phyloP scores from a whole-genome alignment of 805 yeast species.

The Teunomyces tritomae region DNA sequence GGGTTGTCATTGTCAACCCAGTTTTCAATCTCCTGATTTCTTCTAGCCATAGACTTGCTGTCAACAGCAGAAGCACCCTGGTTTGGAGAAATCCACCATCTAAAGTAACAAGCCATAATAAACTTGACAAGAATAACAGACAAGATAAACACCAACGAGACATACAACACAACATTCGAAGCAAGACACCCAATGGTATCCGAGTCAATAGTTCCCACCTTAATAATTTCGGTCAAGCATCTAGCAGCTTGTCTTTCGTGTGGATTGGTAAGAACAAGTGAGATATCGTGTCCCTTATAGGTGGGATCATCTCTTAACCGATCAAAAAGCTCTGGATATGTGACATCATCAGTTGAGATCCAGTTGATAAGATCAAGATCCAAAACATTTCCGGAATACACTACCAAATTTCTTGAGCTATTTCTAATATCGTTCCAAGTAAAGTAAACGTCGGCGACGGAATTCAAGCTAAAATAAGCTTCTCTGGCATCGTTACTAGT shows the following conservation, averaged over 20 bases:
- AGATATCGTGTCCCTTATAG: constrained; percentile 77
- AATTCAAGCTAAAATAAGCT: constrained; percentile 58
- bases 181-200: constrained; percentile 94
- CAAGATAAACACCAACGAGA: constrained; percentile 80
- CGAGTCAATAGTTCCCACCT: constrained; percentile 86
- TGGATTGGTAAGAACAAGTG: constrained; percentile 63
- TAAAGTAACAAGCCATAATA: constrained; percentile 81
- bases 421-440: constrained; percentile 85
- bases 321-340: constrained; percentile 72
- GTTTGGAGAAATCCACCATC: constrained; percentile 65
- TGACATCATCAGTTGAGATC: constrained; percentile 66
- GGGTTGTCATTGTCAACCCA: constrained; percentile 68
- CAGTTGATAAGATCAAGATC: constrained; percentile 77
- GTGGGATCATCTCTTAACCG: constrained; percentile 51
- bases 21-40: constrained; percentile 69
- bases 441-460: constrained; percentile 74
- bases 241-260: constrained; percentile 71
- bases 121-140: constrained; percentile 78
- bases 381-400: constrained; percentile 84
- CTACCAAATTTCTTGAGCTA: constrained; percentile 72
- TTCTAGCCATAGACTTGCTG: constrained; percentile 56
- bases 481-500: constrained; percentile 68
- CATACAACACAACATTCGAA: constrained; percentile 74
- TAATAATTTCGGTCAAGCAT: constrained; percentile 80
- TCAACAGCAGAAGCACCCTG: constrained; percentile 77